phyloP scores from a whole-genome alignment of 768 basidiomycete genomes.

The Mycena alexandri region DNA sequence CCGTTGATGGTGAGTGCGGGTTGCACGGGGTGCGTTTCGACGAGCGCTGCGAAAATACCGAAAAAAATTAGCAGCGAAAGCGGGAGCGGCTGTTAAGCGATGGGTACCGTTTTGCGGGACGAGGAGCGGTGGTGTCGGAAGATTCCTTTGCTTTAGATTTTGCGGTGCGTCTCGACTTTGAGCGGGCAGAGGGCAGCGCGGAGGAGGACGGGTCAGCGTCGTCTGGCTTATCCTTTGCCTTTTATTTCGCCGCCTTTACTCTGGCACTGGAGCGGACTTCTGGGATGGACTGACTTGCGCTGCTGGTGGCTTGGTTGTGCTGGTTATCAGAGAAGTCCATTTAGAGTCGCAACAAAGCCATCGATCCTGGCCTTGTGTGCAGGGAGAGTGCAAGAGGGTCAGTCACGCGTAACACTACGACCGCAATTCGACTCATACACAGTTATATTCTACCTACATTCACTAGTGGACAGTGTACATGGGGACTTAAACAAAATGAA shows the following conservation, averaged over 20 bases:
- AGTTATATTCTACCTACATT: too few relatives aligned
- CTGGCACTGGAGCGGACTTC: conserved; percentile 78
- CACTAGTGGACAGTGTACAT: too few relatives aligned
- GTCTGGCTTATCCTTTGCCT: conserved; percentile 70
- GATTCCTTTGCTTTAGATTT: conserved; percentile 78
- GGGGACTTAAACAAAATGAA: too few relatives aligned
- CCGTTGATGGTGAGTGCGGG: conserved; percentile 77
- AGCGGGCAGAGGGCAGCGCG: conserved; percentile 55
- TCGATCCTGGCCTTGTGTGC: conserved; percentile 63
- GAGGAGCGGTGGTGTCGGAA: conserved; percentile 61
- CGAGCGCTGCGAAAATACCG: conserved; percentile 64
- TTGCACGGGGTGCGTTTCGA: conserved; percentile 62
- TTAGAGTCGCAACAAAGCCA: conserved; percentile 91
- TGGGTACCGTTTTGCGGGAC: conserved; percentile 74
- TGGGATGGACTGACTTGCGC: conserved; percentile 66
- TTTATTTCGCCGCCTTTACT: conserved; percentile 81
- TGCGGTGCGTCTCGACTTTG: conserved; percentile 63
- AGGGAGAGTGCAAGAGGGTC: conserved; percentile 18
- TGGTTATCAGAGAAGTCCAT: conserved; percentile 88
- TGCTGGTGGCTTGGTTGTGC: conserved; percentile 78
- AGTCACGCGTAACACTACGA: conserved; percentile 23
- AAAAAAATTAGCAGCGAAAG: conserved; percentile 44
- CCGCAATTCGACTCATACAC: too few relatives aligned
- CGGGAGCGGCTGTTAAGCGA: conserved; percentile 40
- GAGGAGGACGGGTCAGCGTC: conserved; percentile 55